Base-by-base conservation (phyloP, 768 basidiomycete species). In the Boletus tylopilopsis region DNA sequence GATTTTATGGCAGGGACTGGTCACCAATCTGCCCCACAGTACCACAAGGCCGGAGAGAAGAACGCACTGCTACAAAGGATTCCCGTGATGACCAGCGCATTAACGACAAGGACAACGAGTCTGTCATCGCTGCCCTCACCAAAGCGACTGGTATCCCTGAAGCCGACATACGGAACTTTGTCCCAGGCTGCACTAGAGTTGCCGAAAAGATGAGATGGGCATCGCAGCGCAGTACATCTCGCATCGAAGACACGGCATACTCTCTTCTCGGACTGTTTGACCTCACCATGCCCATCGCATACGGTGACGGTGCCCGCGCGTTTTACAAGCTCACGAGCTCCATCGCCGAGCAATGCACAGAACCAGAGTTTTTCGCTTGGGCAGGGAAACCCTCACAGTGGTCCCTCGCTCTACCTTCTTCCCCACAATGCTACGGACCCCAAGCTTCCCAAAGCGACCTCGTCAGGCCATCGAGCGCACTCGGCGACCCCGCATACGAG, bases 121-220 rank as follows among this genome's bases (percentile, higher is more conserved):
- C 52, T 3, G 42, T 59, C 33, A 5, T 63, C 23, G 36, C 47
- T 25, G 32, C 57, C 36, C 30, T 64, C 42, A 21, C 42, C 47
- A 56, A 40, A 41, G 57, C 37, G 21, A 64, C 62, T 1, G 47
- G 51, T n/a, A 63, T 64, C 10, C 56, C 52, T 6, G 56, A 62
- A 38, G 15, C 42, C 16, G 59, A 64, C 46, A 42, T 64, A 43
- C 54, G 56, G n/a, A 47, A 19, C 34, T 63, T 64, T 25, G 45
- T 44, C 43, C 62, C 56, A 6, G 15, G 52, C 3, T 63, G 56
- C 29, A 54, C 52, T 24, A 35, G 56, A 37, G 27, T 64, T 6
- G 27, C 52, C 4, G 62, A 63, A 47, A 64, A 59, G 51, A 63
- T 63, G 62, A 42, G 42, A 18, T 63, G 62, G 62, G 56, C 54